Percentiles rank a stretch among this genome's conserved stretches.
These are phyloP conservation scores for Candida sonorensis DNA, from an alignment of 805 yeast genomes.

Conservation along the genomic window DNA sequence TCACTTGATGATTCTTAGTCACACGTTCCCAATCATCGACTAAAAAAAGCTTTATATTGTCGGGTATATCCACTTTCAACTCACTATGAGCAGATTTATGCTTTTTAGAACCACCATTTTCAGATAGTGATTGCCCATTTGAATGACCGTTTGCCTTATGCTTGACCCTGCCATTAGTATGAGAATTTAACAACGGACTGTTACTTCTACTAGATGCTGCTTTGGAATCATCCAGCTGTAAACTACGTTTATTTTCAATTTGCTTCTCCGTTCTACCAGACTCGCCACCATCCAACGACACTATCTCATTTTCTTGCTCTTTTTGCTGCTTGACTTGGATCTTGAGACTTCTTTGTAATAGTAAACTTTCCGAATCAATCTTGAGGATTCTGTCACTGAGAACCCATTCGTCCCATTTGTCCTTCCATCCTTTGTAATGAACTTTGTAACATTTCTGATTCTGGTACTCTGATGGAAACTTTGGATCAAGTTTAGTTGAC, in stretches of 20 bases:
- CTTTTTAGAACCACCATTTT: background rate
- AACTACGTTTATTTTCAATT: no score
- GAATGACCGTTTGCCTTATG: no score
- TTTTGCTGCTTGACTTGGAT: conserved; percentile 16
- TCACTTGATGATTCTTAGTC: conserved; percentile 70
- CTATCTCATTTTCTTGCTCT: no score
- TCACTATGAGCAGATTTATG: conserved; percentile 24
- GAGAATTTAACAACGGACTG: no score
- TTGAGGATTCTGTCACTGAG: conserved; percentile 59
- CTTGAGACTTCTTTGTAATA: conserved; percentile 54
- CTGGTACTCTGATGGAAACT: conserved; percentile 14
- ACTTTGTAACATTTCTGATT: conserved; percentile 42
- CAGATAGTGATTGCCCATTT: no score
- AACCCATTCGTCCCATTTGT: conserved; percentile 98
- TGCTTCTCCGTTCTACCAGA: no score
- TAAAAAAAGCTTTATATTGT: conserved; percentile 56
- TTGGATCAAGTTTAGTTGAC: conserved; percentile 8
- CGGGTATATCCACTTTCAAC: conserved; percentile 53
- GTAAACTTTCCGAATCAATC: conserved; percentile 59
- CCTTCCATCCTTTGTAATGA: conserved; percentile 94
- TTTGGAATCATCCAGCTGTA: no score
- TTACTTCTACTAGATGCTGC: no score
- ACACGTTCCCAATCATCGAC: conserved; percentile 94
- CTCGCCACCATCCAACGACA: no score
- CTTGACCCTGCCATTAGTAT: no score